A percentile compares a stretch with the other conserved stretches of the same genome.
Evolutionary conservation across 495 filamentous ascomycete genomes (phyloP).

Genomic region (Aspergillus egyptiacus): DNA sequence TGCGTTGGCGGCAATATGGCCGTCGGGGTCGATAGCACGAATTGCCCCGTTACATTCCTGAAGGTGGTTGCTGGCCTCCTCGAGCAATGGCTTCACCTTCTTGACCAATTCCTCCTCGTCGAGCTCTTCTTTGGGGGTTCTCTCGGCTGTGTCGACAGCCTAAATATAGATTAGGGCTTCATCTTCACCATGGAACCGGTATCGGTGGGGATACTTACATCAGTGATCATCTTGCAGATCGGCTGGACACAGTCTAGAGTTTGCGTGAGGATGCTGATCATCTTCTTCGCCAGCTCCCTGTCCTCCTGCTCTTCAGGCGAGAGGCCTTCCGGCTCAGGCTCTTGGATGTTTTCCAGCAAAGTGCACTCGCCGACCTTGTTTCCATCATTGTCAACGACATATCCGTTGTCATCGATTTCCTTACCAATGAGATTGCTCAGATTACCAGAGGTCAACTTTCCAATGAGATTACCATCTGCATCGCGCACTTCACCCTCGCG

Average conservation of each 20-base stretch:
- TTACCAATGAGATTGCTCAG: constrained; percentile 65
- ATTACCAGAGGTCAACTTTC: constrained; percentile 69
- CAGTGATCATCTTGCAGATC: constrained; percentile 79
- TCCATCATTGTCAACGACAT: constrained; percentile 76
- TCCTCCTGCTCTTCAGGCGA: constrained; percentile 57
- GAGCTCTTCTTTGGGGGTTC: constrained; percentile 80
- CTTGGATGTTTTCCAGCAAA: constrained; percentile 65
- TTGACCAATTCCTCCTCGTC: constrained; percentile 87
- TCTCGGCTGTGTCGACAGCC: constrained; percentile 74
- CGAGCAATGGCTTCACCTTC: constrained; percentile 78
- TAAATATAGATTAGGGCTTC: constrained; percentile 31
- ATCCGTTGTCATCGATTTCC: constrained; percentile 79
- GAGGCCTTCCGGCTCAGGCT: constrained; percentile 18
- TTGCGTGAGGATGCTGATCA: constrained; percentile 66
- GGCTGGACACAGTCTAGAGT: constrained; percentile 79
- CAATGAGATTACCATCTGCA: constrained; percentile 73
- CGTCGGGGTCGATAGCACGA: constrained; percentile 85
- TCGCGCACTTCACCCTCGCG: constrained; percentile 78
- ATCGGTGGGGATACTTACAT: constrained; percentile 49
- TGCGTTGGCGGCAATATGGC: constrained; percentile 75
- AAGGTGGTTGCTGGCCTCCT: constrained; percentile 75
- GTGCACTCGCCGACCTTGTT: constrained; percentile 76
- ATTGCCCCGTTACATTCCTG: constrained; percentile 86
- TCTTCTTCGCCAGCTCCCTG: constrained; percentile 69
- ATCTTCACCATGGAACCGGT: background rate